A percentile compares a stretch with the other conserved stretches of the same genome.
Evolutionary conservation across 805 yeast species (phyloP).

Genomic region (Pichia gijzeniarum): DNA sequence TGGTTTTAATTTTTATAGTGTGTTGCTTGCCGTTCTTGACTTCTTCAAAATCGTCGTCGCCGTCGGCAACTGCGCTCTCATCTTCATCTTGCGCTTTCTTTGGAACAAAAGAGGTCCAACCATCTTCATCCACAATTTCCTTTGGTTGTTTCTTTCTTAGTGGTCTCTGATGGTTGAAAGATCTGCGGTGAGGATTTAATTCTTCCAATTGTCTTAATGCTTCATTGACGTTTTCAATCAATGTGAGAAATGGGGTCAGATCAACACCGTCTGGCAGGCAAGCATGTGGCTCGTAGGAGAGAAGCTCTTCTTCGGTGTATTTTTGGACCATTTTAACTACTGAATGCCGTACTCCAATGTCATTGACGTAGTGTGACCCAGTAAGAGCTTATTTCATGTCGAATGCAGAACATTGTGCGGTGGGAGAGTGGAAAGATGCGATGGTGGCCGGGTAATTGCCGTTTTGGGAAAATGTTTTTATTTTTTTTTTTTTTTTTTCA

Average conservation of each 20-base stretch:
- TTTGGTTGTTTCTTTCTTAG: slow-evolving; percentile 43
- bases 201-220: slow-evolving; percentile 29
- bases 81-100: slow-evolving; percentile 24
- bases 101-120: slow-evolving; percentile 66
- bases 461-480: not conserved
- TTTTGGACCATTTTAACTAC: slow-evolving; percentile 4
- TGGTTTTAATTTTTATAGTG: slow-evolving; percentile 55
- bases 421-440: no score
- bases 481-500: not conserved
- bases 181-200: slow-evolving; percentile 39
- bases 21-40: slow-evolving; percentile 37
- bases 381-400: not conserved
- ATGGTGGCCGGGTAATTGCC: slow-evolving; percentile 2
- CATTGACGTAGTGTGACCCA: not conserved
- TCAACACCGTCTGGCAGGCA: slow-evolving; percentile 57
- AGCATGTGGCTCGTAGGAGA: slow-evolving; percentile 50
- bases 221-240: slow-evolving; percentile 60
- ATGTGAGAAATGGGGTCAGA: slow-evolving; percentile 54
- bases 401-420: no score
- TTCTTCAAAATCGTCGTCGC: slow-evolving; percentile 39
- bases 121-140: slow-evolving; percentile 64
- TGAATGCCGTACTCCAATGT: not conserved
- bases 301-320: slow-evolving; percentile 67
- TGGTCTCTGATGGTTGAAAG: slow-evolving; percentile 37
- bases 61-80: slow-evolving; percentile 39